Percentiles rank a stretch among this genome's conserved stretches.
These are phyloP conservation scores for Exserohilum turcica DNA, from an alignment of 2,329 filamentous ascomycete species.

Conservation along the genomic window DNA sequence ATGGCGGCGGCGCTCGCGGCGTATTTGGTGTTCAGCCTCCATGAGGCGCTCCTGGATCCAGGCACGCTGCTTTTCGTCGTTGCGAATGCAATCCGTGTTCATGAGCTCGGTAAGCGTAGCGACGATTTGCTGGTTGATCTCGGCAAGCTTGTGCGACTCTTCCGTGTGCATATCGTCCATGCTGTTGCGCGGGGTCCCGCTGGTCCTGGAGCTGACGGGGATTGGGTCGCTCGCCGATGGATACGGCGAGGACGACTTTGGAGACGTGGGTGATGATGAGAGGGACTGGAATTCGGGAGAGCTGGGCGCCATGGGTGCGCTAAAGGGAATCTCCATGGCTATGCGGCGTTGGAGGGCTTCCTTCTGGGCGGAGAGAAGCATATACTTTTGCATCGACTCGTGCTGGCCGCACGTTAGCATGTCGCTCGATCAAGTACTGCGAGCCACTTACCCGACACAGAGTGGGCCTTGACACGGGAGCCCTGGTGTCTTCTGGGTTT, in stretches of 20 bases:
- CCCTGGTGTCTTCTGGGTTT: conserved; percentile 16
- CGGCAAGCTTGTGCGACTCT: conserved; percentile 54
- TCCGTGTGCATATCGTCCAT: conserved; percentile 43
- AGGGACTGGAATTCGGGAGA: conserved; percentile 47
- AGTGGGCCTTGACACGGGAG: conserved; percentile 27
- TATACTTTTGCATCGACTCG: conserved; percentile 48
- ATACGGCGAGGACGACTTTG: conserved; percentile 31
- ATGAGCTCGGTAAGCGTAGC: conserved; percentile 59
- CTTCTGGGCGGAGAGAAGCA: conserved; percentile 49
- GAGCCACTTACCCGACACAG: conserved; percentile 28
- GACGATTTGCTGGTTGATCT: conserved; percentile 60
- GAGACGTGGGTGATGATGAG: conserved; percentile 40
- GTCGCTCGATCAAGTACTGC: neutral
- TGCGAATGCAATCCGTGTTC: conserved; percentile 57
- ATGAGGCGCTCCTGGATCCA: conserved; percentile 61
- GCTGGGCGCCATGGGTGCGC: conserved; percentile 38
- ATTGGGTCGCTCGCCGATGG: conserved; percentile 33
- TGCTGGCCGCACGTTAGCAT: conserved; percentile 26
- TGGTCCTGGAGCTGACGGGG: conserved; percentile 22
- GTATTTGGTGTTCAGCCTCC: conserved; percentile 59
- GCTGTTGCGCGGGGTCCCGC: conserved; percentile 24
- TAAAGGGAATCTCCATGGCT: conserved; percentile 43
- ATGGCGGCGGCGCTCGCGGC: conserved; percentile 48
- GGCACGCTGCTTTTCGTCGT: conserved; percentile 52
- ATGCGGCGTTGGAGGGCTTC: conserved; percentile 48